Percentiles rank a stretch among this genome's conserved stretches.
These are phyloP conservation scores for Myochromella boudieri DNA, from an alignment of 768 basidiomycete genomes.

Conservation along the genomic window DNA sequence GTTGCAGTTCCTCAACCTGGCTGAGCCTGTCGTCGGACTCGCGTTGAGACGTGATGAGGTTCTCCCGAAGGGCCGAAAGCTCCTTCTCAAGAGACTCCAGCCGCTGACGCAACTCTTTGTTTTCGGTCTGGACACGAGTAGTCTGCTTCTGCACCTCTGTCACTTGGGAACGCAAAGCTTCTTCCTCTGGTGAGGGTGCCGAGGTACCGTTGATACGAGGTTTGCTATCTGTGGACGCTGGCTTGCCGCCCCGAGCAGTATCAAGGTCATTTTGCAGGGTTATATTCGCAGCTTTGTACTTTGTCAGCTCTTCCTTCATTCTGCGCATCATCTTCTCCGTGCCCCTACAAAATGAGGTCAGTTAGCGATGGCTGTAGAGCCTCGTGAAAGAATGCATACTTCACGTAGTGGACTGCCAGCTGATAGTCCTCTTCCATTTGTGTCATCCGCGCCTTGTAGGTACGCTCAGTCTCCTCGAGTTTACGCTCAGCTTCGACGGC, in stretches of 20 bases:
- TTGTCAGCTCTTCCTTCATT: slow-evolving; percentile 93
- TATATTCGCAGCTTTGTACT: slow-evolving; percentile 82
- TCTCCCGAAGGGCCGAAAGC: slow-evolving; percentile 67
- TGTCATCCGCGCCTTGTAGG: slow-evolving; percentile 76
- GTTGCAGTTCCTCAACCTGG: slow-evolving; percentile 78
- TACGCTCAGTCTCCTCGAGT: slow-evolving; percentile 75
- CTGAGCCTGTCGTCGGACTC: slow-evolving; percentile 77
- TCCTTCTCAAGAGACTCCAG: slow-evolving; percentile 77
- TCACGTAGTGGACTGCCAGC: slow-evolving; percentile 95
- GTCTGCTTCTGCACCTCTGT: slow-evolving; percentile 75
- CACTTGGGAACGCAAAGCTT: slow-evolving; percentile 69
- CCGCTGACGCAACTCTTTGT: slow-evolving; percentile 72
- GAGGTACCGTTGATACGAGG: slow-evolving; percentile 65
- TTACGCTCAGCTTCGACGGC: slow-evolving; percentile 73
- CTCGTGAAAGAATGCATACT: slow-evolving; percentile 52
- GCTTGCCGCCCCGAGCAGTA: slow-evolving; percentile 59
- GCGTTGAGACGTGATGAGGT: slow-evolving; percentile 67
- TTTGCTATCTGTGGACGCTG: slow-evolving; percentile 45
- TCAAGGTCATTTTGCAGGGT: slow-evolving; percentile 87
- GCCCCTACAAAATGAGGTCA: slow-evolving; percentile 51
- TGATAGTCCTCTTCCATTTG: slow-evolving; percentile 96
- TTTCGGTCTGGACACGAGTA: slow-evolving; percentile 69
- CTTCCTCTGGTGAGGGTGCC: slow-evolving; percentile 81
- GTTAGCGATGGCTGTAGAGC: slow-evolving; percentile 3
- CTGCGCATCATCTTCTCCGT: slow-evolving; percentile 98